Evolutionary conservation across 2,329 filamentous ascomycete genomes (phyloP).

Genomic region (Fusarium concolor): DNA sequence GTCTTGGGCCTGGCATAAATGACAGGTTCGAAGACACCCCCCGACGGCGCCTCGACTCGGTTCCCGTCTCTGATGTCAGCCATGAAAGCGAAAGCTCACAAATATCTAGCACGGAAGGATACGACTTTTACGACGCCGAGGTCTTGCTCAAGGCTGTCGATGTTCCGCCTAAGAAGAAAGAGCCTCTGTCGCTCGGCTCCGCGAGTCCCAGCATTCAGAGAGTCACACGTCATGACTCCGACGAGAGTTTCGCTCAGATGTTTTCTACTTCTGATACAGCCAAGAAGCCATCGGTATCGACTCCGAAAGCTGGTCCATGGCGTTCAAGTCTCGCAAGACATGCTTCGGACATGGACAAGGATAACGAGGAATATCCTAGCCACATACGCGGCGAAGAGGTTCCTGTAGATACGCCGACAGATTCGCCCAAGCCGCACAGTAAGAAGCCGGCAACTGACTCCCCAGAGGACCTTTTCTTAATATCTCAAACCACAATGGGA

Average conservation of each 20-base stretch:
- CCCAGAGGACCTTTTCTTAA: conserved; percentile 56
- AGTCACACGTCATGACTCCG: conserved; percentile 64
- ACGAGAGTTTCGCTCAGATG: conserved; percentile 68
- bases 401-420: conserved; percentile 27
- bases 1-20: conserved; percentile 61
- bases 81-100: conserved; percentile 61
- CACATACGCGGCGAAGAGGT: conserved; percentile 58
- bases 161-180: conserved; percentile 58
- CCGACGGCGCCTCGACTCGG: conserved; percentile 62
- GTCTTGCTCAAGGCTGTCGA: conserved; percentile 64
- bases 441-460: conserved; percentile 45
- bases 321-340: conserved; percentile 47
- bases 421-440: conserved; percentile 9
- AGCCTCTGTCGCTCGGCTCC: conserved; percentile 50
- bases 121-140: conserved; percentile 75
- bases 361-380: conserved; percentile 57
- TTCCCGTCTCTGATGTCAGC: conserved; percentile 63
- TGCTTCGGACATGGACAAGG: conserved; percentile 43
- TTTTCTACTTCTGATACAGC: conserved; percentile 68
- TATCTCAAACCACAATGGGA: conserved; percentile 60
- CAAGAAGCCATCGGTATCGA: conserved; percentile 34
- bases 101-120: conserved; percentile 68
- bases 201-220: conserved; percentile 44
- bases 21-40: conserved; percentile 51
- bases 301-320: conserved; percentile 35